Conservation (phyloP, 192 early-diverging fungal genomes). For the Phlyctochytrium bullatum region DNA sequence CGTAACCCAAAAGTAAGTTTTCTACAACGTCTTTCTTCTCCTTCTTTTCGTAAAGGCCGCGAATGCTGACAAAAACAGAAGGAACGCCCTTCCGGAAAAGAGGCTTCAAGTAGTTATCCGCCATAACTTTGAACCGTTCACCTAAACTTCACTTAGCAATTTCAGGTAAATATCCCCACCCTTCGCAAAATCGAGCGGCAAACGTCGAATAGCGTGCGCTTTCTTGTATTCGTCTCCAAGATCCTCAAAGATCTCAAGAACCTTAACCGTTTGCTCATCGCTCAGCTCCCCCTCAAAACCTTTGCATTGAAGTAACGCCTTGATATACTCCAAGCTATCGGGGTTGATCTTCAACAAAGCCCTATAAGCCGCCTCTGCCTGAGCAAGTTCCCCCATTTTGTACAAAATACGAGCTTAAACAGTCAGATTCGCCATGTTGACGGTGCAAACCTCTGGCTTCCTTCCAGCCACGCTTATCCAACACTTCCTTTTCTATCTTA, state of each 20-base stretch:
- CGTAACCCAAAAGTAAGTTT: constrained; percentile 65
- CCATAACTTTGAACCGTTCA: constrained; percentile 39
- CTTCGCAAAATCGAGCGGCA: constrained; percentile 72
- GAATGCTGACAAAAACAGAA: constrained; percentile 83
- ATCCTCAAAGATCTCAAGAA: constrained; percentile 39
- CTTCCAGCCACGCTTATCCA: constrained; percentile 71
- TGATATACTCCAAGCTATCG: constrained; percentile 71
- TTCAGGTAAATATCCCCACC: constrained; percentile 43
- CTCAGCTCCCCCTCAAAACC: constrained; percentile 50
- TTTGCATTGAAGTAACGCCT: constrained; percentile 57
- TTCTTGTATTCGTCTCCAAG: constrained; percentile 71
- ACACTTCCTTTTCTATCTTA: constrained; percentile 67
- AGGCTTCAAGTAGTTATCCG: constrained; percentile 65
- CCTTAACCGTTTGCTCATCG: constrained; percentile 24
- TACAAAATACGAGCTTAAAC: constrained; percentile 66
- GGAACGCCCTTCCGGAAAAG: constrained; percentile 91
- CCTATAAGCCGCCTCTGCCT: constrained; percentile 74
- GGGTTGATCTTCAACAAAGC: constrained; percentile 77
- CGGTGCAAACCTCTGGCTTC: constrained; percentile 51
- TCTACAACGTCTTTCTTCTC: constrained; percentile 71
- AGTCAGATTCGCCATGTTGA: background rate
- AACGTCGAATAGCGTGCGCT: constrained; percentile 75
- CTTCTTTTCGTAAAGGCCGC: constrained; percentile 65
- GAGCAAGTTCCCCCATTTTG: constrained; percentile 62
- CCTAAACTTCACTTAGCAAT: constrained; percentile 10